Evolutionary conservation across 2,329 filamentous ascomycete genomes (phyloP).

Genomic region (Dothideomycetidae sp.): DNA sequence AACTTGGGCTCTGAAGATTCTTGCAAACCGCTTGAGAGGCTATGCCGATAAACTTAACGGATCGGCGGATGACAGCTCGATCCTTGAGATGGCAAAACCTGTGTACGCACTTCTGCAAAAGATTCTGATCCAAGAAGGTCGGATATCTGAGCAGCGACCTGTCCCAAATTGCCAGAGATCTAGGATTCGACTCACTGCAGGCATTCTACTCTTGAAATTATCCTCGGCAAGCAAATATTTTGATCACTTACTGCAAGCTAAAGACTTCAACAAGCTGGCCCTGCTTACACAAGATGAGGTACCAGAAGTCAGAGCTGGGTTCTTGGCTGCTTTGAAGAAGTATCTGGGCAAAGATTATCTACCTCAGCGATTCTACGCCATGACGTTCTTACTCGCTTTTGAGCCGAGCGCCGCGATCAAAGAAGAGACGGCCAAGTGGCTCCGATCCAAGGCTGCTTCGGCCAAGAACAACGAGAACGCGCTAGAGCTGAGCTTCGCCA

Average conservation of each 20-base stretch:
- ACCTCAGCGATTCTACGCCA: conserved; percentile 66
- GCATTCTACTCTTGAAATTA: conserved; percentile 66
- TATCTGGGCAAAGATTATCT: conserved; percentile 64
- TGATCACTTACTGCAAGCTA: conserved; percentile 58
- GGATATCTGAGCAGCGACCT: conserved; percentile 56
- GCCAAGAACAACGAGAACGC: conserved; percentile 39
- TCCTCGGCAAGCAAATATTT: conserved; percentile 56
- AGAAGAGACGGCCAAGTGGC: conserved; percentile 70
- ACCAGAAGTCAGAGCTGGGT: conserved; percentile 58
- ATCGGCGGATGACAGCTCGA: conserved; percentile 30
- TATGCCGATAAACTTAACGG: conserved; percentile 20
- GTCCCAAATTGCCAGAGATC: conserved; percentile 68
- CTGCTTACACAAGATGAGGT: conserved; percentile 67
- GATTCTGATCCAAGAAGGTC: conserved; percentile 60
- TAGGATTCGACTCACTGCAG: conserved; percentile 67
- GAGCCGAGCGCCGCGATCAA: conserved; percentile 66
- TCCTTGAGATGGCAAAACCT: conserved; percentile 42
- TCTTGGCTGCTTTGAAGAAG: conserved; percentile 78
- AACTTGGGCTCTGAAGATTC: conserved; percentile 64
- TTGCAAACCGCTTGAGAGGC: conserved; percentile 73
- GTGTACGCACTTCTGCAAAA: conserved; percentile 69
- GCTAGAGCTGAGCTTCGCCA: conserved; percentile 68
- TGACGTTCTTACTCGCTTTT: conserved; percentile 81
- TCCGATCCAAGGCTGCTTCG: conserved; percentile 63
- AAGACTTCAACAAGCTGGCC: conserved; percentile 68